Evolutionary conservation across 192 early-diverging fungal genomes (phyloP), one percentile per base, ranked within the genome.

Genomic region (Mortierella hygrophila): DNA sequence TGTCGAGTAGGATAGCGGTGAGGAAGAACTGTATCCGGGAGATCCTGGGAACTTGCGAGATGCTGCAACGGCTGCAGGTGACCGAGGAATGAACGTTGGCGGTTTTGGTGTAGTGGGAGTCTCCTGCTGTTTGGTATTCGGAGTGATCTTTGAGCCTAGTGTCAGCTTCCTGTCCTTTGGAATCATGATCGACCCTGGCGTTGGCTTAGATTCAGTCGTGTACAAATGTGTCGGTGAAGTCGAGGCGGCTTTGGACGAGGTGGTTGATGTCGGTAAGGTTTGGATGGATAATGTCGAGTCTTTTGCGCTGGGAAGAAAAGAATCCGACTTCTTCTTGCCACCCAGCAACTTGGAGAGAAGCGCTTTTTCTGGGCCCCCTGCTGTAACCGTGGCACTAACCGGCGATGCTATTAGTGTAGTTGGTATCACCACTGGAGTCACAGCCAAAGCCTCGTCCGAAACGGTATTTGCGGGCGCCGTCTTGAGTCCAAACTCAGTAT

Each of bases 61-160:
- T 65, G 60, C 60, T 29, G 75, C 75, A 26, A 76, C 26, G 10
- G 75, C 75, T n/a, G 60, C 35, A n/a, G 75, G 75, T 40, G 75
- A 76, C 3, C 57, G 75, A 15, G 60, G 60, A 65, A 65, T 15
- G 11, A 65, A 32, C 29, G 60, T 29, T 15, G 60, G 60, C 13
- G 9, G 60, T 32, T 29, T 65, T 4, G 60, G 60, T 32, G 60
- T 65, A 10, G 29, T 13, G 3, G 60, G 29, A 16, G 29, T 26
- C 4, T 65, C 60, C 60, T 65, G 60, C 26, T 65, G 60, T 32
- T 32, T 65, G 29, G 29, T 65, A 10, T 32, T 26, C n/a, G 11
- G 26, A 15, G 29, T 35, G 3, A 6, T 13, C 60, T 65, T 65
- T 26, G 60, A 32, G 29, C 60, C 29, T 11, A 65, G 23, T 29